Conservation (phyloP, 1,284 basidiomycete species). For the Athelia sp. region DNA sequence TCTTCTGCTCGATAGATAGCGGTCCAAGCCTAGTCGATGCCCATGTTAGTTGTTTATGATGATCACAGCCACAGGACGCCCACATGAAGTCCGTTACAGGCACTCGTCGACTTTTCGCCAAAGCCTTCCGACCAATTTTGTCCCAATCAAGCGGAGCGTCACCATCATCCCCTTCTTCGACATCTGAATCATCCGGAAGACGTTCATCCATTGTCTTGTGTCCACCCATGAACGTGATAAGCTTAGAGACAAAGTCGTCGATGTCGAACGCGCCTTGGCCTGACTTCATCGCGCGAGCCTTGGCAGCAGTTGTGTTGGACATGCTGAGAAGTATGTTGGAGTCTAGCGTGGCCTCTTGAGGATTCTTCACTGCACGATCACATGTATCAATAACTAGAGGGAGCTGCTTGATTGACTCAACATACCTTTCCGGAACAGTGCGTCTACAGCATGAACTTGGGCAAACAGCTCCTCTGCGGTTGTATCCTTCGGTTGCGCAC, state of each 20-base stretch:
- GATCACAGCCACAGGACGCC: conserved; percentile 4
- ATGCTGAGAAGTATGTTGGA: conserved; percentile 65
- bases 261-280: conserved; percentile 79
- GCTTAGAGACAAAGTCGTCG: conserved; percentile 75
- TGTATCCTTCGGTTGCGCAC: conserved; percentile 50
- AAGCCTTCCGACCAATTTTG: conserved; percentile 65
- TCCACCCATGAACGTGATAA: conserved; percentile 71
- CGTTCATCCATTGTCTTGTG: conserved; percentile 39
- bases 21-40: conserved; percentile 62
- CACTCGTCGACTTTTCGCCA: conserved; percentile 70
- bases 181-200: conserved; percentile 40
- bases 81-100: conserved; percentile 80
- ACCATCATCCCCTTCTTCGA: conserved; percentile 32
- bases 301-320: conserved; percentile 67
- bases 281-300: conserved; percentile 80
- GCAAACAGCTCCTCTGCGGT: conserved; percentile 50
- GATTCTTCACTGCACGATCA: conserved; percentile 56
- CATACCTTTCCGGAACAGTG: conserved; percentile 57
- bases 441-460: conserved; percentile 51
- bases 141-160: conserved; percentile 60
- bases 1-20: conserved; percentile 72
- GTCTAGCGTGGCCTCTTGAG: conserved; percentile 78
- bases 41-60: not conserved
- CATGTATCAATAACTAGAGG: conserved; percentile 3
- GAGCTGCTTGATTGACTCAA: conserved; percentile 4